Evolutionary conservation across 1,284 basidiomycete species (phyloP), one percentile per base, ranked within the genome.

Genomic region (Inonotus obliquus): DNA sequence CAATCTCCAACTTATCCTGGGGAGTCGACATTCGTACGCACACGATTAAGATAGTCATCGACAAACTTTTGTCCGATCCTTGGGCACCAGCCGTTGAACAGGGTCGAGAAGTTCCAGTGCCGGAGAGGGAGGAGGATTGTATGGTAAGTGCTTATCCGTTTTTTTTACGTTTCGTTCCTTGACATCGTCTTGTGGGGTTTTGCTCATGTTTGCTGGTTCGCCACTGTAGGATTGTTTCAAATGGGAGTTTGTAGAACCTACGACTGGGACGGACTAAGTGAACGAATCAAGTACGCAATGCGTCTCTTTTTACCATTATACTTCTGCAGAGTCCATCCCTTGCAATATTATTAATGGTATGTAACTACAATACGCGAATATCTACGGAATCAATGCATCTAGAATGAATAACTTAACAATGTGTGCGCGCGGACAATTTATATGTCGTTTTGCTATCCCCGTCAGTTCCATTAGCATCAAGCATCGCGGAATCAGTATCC

Each of bases 1-100:
- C 94, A 0, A 92, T 96, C 44, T 85, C 85, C 3, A 86, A 92
- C 67, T 79, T 89, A 27, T 87, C 88, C 7, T 98, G 95, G 95
- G 69, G 83, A 0, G 89, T 91, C 23, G 87, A 94, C 69, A 75
- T 96, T 49, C 84, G 92, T 25, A 89, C 81, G 19, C 95, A 98
- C 69, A 81, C 87, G 11, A 96, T 98, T 66, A 83, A 86, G n/a
- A 83, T 81, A 61, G 80, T 97, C 47, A 91, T 96, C 65, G 87
- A 93, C 63, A 84, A 84, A 64, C 68, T 98, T 7, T 76, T 97
- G 49, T 76, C 78, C 1, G 77, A 86, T 45, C 89, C 94, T 17
- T 97, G 95, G 94, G 77, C 74, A 58, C 81, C 79, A 64, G 86
- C 79, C 68, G 71, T 76, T 19, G 83, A 83, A 45, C 65, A 69